Evolutionary conservation across 2,329 filamentous ascomycete genomes (phyloP).

Genomic region (Plenodomus tracheiphilus): DNA sequence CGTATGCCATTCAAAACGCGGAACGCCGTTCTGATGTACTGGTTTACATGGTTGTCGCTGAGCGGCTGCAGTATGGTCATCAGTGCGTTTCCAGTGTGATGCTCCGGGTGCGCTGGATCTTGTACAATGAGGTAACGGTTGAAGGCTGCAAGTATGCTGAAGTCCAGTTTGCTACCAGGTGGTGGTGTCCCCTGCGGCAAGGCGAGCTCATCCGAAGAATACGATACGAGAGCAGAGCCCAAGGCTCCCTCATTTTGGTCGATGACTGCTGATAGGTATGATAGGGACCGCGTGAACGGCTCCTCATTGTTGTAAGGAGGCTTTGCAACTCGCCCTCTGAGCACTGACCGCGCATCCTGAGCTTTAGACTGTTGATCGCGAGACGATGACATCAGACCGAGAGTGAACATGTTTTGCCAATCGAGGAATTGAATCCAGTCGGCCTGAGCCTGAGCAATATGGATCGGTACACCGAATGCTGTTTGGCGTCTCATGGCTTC

Average conservation of each 20-base stretch:
- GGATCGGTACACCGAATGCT: constrained; percentile 25
- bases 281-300: constrained; percentile 57
- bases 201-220: constrained; percentile 63
- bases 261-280: constrained; percentile 76
- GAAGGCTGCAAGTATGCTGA: constrained; percentile 52
- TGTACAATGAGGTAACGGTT: constrained; percentile 55
- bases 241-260: constrained; percentile 77
- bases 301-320: constrained; percentile 46
- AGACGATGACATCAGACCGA: constrained; percentile 70
- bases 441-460: constrained; percentile 45
- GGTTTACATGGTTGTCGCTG: constrained; percentile 70
- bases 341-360: constrained; percentile 21
- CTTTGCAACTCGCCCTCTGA: constrained; percentile 42
- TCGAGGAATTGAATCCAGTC: constrained; percentile 68
- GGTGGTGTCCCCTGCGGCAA: constrained; percentile 45
- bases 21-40: constrained; percentile 77
- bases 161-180: constrained; percentile 41
- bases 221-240: constrained; percentile 67
- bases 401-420: constrained; percentile 71
- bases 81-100: constrained; percentile 59
- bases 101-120: constrained; percentile 48
- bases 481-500: constrained; percentile 38
- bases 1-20: constrained; percentile 71
- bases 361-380: constrained; percentile 68
- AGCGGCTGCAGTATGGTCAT: constrained; percentile 68